Evolutionary conservation across 371 early-diverging fungal species (phyloP), one percentile per base, ranked within the genome.

Genomic region (Mucor lusitanicus): DNA sequence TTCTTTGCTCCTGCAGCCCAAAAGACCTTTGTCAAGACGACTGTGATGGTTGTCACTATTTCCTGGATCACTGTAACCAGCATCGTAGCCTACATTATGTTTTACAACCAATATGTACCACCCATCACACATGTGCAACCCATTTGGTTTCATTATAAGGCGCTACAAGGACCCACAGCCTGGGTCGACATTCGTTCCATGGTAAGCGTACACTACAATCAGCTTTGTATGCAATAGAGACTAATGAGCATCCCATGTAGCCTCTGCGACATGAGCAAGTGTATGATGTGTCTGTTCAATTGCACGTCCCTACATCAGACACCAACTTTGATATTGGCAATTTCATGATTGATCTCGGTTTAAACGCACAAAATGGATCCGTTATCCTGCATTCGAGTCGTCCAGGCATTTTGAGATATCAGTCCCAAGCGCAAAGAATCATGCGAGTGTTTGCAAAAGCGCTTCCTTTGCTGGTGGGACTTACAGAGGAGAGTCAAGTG

Each of bases 251-350:
- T 32, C 11, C 17, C 9, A 4, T 4, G 27, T 53, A 74, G 74
- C 53, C 65, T 15, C 65, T 74, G 50, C 54, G 70, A 61, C 40
- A 58, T 44, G 71, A 74, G 13, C 74, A 74, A 56, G 48, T 46
- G 0, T 74, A 74, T 59, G 72, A 68, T 54, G 63, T 96, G 9
- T 85, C 85, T 2, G 75, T 97, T 59, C 85, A 87, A 30, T 80
- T 97, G 32, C 74, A 84, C 61, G 93, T 94, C n/a, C 96, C 97
- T 12, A 89, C 89, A 28, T 94, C 96, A 1, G 88, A 90, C 28
- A 73, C 77, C 53, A 97, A 97, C 73, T 85, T 90, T 56, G 82
- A 84, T 19, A 75, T 94, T 57, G 95, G 65, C 15, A 94, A 93
- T 80, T 95, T 94, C 71, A 96, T 96, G 95, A 85, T 95, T 23